These are phyloP conservation scores for Penicillium tannophilum DNA, from an alignment of 495 filamentous ascomycete genomes.

Conservation along the genomic window DNA sequence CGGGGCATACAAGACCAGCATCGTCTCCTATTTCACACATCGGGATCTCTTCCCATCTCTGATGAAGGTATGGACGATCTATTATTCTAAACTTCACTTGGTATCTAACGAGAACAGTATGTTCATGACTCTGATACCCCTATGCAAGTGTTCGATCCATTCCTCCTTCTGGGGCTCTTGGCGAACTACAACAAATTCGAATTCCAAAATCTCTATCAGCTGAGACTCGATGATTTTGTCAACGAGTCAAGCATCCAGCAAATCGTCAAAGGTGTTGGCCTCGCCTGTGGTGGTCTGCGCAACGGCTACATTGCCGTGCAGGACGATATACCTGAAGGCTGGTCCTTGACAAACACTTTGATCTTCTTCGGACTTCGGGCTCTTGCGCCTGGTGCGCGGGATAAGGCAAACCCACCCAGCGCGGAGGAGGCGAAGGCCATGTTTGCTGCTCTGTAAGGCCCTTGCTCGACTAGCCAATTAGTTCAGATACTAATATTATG, in stretches of 20 bases:
- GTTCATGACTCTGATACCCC: constrained; percentile 77
- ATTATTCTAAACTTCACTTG: background rate
- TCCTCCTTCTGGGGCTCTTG: constrained; percentile 82
- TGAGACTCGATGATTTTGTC: constrained; percentile 96
- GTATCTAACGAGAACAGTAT: constrained; percentile 55
- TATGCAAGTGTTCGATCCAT: constrained; percentile 67
- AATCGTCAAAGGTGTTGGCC: constrained; percentile 73
- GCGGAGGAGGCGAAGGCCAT: constrained; percentile 76
- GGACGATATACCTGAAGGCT: constrained; percentile 89
- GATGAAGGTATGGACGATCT: constrained; percentile 71
- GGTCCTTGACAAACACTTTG: constrained; percentile 78
- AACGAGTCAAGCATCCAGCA: constrained; percentile 86
- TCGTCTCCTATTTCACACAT: constrained; percentile 94
- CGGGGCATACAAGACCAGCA: constrained; percentile 88
- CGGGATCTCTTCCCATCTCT: constrained; percentile 90
- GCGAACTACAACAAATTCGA: constrained; percentile 99
- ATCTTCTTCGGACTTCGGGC: constrained; percentile 81
- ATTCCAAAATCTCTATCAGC: constrained; percentile 93
- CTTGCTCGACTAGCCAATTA: background rate
- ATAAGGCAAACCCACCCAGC: constrained; percentile 52
- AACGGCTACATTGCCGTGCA: constrained; percentile 84
- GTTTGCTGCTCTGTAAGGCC: constrained; percentile 67
- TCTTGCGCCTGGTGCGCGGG: constrained; percentile 67
- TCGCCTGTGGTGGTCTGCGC: constrained; percentile 64
- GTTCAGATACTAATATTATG: constrained; percentile 25